phyloP scores from a whole-genome alignment of 257 asterid species.

The Perilla frutescens region DNA sequence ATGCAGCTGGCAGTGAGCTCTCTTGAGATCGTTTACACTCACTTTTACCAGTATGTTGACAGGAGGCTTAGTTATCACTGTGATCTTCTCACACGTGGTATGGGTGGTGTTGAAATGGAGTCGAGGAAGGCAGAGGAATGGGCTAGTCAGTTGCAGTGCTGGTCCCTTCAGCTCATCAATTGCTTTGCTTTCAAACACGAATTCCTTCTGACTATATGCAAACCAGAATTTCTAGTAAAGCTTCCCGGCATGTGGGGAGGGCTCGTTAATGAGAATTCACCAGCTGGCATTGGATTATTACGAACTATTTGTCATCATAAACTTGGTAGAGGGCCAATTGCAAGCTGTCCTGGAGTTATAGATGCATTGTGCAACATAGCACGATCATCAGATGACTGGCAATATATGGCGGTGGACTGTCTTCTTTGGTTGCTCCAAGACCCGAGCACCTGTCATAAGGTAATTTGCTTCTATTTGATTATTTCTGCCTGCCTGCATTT shows the following conservation, averaged over 20 bases:
- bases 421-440: constrained; percentile 98
- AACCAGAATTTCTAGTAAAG: constrained; percentile 72
- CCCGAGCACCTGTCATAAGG: constrained; percentile 86
- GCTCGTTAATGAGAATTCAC: constrained; percentile 95
- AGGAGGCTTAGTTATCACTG: constrained; percentile 92
- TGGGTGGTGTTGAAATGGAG: constrained; percentile 99
- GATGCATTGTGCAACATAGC: constrained; percentile 93
- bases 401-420: constrained; percentile 97
- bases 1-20: constrained; percentile 93
- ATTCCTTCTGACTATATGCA: constrained; percentile 76
- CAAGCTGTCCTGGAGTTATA: constrained; percentile 70
- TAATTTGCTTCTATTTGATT: constrained; percentile 34
- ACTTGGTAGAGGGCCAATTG: constrained; percentile 92
- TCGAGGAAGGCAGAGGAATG: constrained; percentile 99
- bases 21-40: constrained; percentile 92
- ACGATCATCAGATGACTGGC: constrained; percentile 98
- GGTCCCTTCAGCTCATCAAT: constrained; percentile 97
- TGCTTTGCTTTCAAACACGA: constrained; percentile 96
- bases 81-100: constrained; percentile 97
- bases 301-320: constrained; percentile 97
- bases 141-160: constrained; percentile 98
- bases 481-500: neutral
- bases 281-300: constrained; percentile 93
- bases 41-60: constrained; percentile 89
- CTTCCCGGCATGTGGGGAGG: constrained; percentile 99